These are phyloP conservation scores for Nakazawaea wyomingensis DNA, from an alignment of 805 yeast genomes.

Conservation along the genomic window DNA sequence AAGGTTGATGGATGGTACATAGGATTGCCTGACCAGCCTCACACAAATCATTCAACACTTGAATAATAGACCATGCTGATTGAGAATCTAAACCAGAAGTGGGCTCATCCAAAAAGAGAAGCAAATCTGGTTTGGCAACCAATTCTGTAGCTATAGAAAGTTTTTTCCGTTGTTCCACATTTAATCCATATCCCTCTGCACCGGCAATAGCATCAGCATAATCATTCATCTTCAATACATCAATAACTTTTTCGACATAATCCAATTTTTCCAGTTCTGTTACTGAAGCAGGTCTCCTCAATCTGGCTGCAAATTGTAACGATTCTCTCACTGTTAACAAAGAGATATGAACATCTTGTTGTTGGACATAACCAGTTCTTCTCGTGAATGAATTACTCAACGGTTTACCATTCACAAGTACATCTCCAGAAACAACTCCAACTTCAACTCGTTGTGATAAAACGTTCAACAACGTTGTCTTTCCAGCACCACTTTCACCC, in stretches of 20 bases:
- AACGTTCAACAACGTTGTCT: slow-evolving; percentile 51
- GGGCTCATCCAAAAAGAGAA: slow-evolving; percentile 66
- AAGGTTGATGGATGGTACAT: slow-evolving; percentile 77
- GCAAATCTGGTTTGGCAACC: slow-evolving; percentile 61
- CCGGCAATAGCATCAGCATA: slow-evolving; percentile 79
- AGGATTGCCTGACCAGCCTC: slow-evolving; percentile 69
- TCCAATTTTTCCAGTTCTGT: slow-evolving; percentile 54
- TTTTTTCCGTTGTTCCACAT: slow-evolving; percentile 65
- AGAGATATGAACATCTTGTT: slow-evolving; percentile 70
- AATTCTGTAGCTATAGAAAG: slow-evolving; percentile 68
- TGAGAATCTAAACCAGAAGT: slow-evolving; percentile 71
- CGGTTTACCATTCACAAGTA: slow-evolving; percentile 48
- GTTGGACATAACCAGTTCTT: slow-evolving; percentile 56
- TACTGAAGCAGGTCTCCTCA: slow-evolving; percentile 61
- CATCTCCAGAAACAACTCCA: slow-evolving; percentile 52
- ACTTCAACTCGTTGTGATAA: slow-evolving; percentile 45
- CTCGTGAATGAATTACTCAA: slow-evolving; percentile 45
- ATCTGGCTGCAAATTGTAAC: slow-evolving; percentile 60
- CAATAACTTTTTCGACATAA: slow-evolving; percentile 66
- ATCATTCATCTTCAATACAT: slow-evolving; percentile 59
- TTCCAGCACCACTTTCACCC: slow-evolving; percentile 67
- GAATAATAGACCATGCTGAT: slow-evolving; percentile 66
- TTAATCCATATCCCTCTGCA: slow-evolving; percentile 65
- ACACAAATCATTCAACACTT: slow-evolving; percentile 61
- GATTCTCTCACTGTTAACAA: slow-evolving; percentile 76